Evolutionary conservation across 1,284 basidiomycete genomes (phyloP).

Genomic region (Phenoliferia sp.): DNA sequence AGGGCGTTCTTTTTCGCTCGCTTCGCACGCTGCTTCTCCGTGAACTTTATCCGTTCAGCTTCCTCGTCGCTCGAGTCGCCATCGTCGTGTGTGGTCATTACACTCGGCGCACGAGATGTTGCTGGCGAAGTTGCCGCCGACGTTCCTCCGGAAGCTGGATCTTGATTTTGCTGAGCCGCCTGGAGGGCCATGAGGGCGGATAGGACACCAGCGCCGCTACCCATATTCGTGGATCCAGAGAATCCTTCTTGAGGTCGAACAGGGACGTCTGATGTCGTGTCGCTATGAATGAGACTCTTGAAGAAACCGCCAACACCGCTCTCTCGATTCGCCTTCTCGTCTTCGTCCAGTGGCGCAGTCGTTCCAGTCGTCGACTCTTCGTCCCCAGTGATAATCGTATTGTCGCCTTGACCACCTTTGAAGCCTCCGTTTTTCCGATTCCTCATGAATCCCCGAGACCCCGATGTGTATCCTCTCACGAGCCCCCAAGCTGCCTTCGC

Average conservation of each 20-base stretch:
- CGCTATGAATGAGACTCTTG: conserved; percentile 9
- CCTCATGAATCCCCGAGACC: conserved; percentile 29
- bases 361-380: background rate
- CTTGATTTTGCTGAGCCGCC: conserved; percentile 20
- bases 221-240: background rate
- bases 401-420: conserved; percentile 16
- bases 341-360: background rate
- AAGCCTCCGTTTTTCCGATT: conserved; percentile 33
- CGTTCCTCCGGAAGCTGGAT: background rate
- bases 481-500: conserved; percentile 40
- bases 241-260: conserved; percentile 4
- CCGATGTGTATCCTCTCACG: conserved; percentile 34
- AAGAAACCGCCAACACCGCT: conserved; percentile 5
- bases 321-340: conserved; percentile 1
- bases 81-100: conserved; percentile 13
- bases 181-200: conserved; percentile 36
- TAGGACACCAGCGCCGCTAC: conserved; percentile 31
- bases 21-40: conserved; percentile 29
- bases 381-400: conserved; percentile 1
- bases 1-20: conserved; percentile 17
- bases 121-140: conserved; percentile 21
- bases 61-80: conserved; percentile 31
- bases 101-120: conserved; percentile 12
- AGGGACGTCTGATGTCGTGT: conserved; percentile 15
- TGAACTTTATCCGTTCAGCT: conserved; percentile 32